A percentile compares a stretch with the other conserved stretches of the same genome.
Conservation (phyloP, 192 early-diverging fungal species). For the Spinellus fusiger region DNA sequence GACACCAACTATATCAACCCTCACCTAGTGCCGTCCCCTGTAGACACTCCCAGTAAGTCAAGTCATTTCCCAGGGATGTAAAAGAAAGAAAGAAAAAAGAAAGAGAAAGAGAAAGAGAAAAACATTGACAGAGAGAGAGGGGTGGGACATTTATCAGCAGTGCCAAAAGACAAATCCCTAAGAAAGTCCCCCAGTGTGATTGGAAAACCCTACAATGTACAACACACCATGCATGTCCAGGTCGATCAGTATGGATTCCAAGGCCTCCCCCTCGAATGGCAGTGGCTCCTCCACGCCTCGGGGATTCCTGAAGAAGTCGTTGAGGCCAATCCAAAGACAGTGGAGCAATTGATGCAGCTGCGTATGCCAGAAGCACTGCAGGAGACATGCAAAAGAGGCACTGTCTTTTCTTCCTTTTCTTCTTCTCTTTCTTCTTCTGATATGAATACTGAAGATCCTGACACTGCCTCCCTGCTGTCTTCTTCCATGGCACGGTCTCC, state of each 20-base stretch:
- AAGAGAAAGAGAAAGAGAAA: too few relatives aligned
- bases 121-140: too few relatives aligned
- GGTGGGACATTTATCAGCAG: constrained; percentile 8
- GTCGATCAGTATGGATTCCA: constrained; percentile 32
- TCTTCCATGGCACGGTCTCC: too few relatives aligned
- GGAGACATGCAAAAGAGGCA: constrained; percentile 8
- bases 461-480: too few relatives aligned
- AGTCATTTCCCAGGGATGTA: too few relatives aligned
- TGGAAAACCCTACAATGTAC: constrained; percentile 46
- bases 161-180: not conserved
- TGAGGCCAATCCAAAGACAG: constrained; percentile 38
- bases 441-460: not conserved
- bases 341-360: constrained; percentile 42
- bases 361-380: constrained; percentile 39
- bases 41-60: constrained; percentile 1
- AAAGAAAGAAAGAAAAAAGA: too few relatives aligned
- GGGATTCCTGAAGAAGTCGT: constrained; percentile 44
- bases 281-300: constrained; percentile 31
- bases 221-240: constrained; percentile 48
- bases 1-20: constrained; percentile 50
- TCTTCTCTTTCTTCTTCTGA: constrained; percentile 5
- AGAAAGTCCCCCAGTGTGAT: constrained; percentile 24
- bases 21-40: constrained; percentile 43
- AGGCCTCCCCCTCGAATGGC: constrained; percentile 47
- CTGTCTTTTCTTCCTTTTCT: not conserved